phyloP scores from a whole-genome alignment of 1,284 basidiomycete species.

The Cronartium quercuum region DNA sequence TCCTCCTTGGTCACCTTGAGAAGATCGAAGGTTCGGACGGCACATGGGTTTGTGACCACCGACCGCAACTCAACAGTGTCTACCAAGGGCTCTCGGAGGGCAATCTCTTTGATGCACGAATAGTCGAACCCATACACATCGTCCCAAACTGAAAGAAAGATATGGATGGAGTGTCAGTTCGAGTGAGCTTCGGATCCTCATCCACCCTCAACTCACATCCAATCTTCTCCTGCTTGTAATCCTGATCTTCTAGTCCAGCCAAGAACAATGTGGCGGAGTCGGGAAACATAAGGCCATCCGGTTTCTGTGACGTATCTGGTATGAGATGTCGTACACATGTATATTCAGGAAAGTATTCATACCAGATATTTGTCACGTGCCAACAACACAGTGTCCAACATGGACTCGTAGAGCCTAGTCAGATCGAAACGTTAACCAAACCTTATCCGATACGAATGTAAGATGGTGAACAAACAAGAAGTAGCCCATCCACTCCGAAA shows the following conservation, averaged over 20 bases:
- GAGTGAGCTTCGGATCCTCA: neutral
- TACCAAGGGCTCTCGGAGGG: constrained; percentile 88
- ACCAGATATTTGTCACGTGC: constrained; percentile 92
- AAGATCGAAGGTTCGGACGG: constrained; percentile 75
- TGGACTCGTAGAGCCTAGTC: constrained; percentile 79
- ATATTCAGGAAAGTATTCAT: neutral
- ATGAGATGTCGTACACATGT: neutral
- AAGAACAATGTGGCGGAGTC: constrained; percentile 89
- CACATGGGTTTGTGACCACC: constrained; percentile 81
- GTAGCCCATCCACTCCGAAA: constrained; percentile 99
- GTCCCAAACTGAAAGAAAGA: constrained; percentile 73
- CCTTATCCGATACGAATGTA: constrained; percentile 49
- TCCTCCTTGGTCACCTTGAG: constrained; percentile 92
- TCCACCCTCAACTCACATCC: constrained; percentile 63
- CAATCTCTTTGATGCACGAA: constrained; percentile 99
- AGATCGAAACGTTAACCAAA: constrained; percentile 41
- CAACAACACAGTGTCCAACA: constrained; percentile 96
- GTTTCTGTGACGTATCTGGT: constrained; percentile 52
- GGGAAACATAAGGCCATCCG: constrained; percentile 87
- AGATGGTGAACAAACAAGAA: constrained; percentile 53
- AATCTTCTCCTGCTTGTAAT: constrained; percentile 99
- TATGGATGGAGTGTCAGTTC: too few species aligned
- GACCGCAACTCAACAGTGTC: constrained; percentile 93
- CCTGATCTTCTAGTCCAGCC: constrained; percentile 96
- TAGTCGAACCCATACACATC: constrained; percentile 99